Conservation (phyloP, 2,329 filamentous ascomycete species). For the Cladosporium sp. region DNA sequence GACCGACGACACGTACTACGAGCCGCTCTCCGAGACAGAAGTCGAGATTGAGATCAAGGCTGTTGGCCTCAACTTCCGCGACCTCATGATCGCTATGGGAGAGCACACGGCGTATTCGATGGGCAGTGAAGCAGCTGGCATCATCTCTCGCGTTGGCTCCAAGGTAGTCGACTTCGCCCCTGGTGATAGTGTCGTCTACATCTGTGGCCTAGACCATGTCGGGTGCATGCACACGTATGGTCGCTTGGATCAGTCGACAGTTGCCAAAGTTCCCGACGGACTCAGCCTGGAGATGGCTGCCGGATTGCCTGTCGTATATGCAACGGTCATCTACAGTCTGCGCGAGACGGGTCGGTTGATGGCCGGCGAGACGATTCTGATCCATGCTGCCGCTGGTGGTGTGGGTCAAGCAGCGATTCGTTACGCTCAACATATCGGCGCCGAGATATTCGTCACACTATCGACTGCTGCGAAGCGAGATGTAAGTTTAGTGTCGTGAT, state of each 20-base stretch:
- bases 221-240: conserved; percentile 6
- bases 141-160: conserved; percentile 2
- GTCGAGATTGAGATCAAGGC: conserved; percentile 33
- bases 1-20: conserved; percentile 23
- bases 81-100: conserved; percentile 27
- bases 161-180: conserved; percentile 6
- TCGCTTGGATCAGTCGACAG: not conserved
- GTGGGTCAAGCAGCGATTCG: conserved; percentile 35
- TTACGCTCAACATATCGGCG: not conserved
- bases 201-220: conserved; percentile 22
- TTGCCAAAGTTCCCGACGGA: conserved; percentile 32
- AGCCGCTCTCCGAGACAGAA: conserved; percentile 24
- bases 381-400: conserved; percentile 38
- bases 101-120: not conserved
- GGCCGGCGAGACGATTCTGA: conserved; percentile 40
- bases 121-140: conserved; percentile 4
- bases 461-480: conserved; percentile 5
- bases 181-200: not conserved
- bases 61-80: conserved; percentile 32
- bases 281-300: conserved; percentile 28
- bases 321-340: conserved; percentile 34
- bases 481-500: not conserved
- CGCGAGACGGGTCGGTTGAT: conserved; percentile 33
- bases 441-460: not conserved
- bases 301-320: conserved; percentile 21